Conservation (phyloP, 352 stramenopile species). For the Phytopythium kandeliae region DNA sequence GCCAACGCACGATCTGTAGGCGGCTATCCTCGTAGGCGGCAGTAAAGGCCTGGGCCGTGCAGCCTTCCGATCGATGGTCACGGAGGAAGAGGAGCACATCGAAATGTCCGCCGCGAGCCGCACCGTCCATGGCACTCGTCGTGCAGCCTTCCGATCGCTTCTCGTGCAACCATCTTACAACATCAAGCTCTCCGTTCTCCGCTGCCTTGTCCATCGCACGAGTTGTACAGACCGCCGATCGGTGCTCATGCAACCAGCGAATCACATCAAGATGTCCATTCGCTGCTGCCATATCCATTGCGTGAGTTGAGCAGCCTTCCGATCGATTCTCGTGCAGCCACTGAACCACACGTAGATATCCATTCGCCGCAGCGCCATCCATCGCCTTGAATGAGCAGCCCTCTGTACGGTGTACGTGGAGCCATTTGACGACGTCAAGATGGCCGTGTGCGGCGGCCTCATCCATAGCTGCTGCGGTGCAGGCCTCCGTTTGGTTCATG, state of each 20-base stretch:
- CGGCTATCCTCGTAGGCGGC: background rate
- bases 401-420: background rate
- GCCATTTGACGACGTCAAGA: background rate
- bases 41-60: background rate
- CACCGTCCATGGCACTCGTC: background rate
- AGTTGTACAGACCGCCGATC: background rate
- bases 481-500: background rate
- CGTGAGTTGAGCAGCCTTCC: background rate
- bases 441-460: background rate
- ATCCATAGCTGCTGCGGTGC: background rate
- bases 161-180: background rate
- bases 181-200: background rate
- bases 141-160: background rate
- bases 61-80: background rate
- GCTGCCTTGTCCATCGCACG: background rate
- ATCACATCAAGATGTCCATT: background rate
- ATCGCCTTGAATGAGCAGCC: constrained; percentile 1
- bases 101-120: background rate
- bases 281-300: background rate
- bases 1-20: background rate
- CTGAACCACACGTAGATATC: background rate
- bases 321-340: background rate
- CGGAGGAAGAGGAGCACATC: constrained; percentile 1
- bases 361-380: background rate
- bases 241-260: background rate